Evolutionary conservation across 2,329 filamentous ascomycete species (phyloP), one percentile per base, ranked within the genome.

Genomic region (Cordyceps tenuipes): DNA sequence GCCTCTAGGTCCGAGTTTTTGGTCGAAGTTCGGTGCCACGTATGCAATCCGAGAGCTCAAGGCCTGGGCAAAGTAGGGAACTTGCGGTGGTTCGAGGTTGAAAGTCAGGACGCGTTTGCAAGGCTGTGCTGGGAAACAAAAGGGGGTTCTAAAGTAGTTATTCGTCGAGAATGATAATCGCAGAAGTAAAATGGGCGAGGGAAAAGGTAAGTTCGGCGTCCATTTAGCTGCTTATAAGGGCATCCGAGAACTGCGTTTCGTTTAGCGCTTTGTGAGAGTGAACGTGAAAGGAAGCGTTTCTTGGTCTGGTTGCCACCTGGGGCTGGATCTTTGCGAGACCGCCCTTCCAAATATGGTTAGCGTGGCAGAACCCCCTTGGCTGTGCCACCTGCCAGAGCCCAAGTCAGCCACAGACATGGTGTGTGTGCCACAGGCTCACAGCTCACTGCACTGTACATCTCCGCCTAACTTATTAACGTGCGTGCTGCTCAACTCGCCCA

Each of bases 331-430:
- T 44, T 9, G 47, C 44, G 29, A 43, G 44, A 62, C 61, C 57
- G 61, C 61, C 57, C 59, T 52, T 10, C 56, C 39, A 15, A 62
- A 60, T 52, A 12, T 13, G 52, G 57, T 26, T 59, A 60, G 51
- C 34, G 46, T 31, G 61, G 61, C 61, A 62, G 57, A 62, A 62
- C 60, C 57, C 41, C 57, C 57, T 51, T 53, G 47, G 46, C 46
- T 29, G 54, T 49, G 44, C 44, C 49, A n/a, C 23, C 55, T 47
- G 43, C 41, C 57, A 19, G n/a, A 9, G 19, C 5, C 44, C 58
- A 17, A 43, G 39, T 43, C 43, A 5, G n/a, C 43, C n/a, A n/a
- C 43, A 36, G 8, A 9, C 29, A 12, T 36, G 8, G 34, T 36
- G 34, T 10, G 34, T 36, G 34, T 36, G 34, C 34, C 34, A 36